Conservation (phyloP, 2,329 filamentous ascomycete species). For the Fusarium albidum region DNA sequence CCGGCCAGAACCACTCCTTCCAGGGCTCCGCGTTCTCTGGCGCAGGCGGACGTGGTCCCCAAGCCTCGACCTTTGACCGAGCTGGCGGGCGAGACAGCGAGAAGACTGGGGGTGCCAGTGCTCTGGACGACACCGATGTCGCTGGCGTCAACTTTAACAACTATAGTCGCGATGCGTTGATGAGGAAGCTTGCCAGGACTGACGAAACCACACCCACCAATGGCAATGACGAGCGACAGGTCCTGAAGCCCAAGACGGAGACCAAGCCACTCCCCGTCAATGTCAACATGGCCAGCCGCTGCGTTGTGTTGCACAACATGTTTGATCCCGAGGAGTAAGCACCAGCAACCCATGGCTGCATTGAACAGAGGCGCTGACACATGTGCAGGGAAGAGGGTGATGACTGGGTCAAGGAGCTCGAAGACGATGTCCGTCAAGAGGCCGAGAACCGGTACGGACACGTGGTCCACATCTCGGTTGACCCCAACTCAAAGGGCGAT, state of each 20-base stretch:
- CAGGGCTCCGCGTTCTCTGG: constrained; percentile 94
- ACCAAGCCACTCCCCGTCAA: constrained; percentile 81
- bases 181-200: constrained; percentile 97
- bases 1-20: constrained; percentile 79
- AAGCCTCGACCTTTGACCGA: constrained; percentile 89
- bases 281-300: constrained; percentile 91
- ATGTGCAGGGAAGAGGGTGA: constrained; percentile 81
- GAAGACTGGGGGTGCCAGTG: constrained; percentile 90
- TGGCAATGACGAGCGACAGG: constrained; percentile 73
- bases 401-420: constrained; percentile 89
- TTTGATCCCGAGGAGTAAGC: constrained; percentile 92
- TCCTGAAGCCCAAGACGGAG: constrained; percentile 81
- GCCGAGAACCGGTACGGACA: constrained; percentile 96
- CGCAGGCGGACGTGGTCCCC: constrained; percentile 84
- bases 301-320: constrained; percentile 94
- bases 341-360: background rate
- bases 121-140: constrained; percentile 96
- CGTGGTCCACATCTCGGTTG: constrained; percentile 95
- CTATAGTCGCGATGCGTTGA: constrained; percentile 97
- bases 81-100: constrained; percentile 88
- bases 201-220: constrained; percentile 77
- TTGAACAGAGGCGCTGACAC: constrained; percentile 43
- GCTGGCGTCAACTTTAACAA: constrained; percentile 99
- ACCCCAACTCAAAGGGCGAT: constrained; percentile 92
- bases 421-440: constrained; percentile 91